Percentiles rank a stretch among this genome's conserved stretches.
phyloP scores from a whole-genome alignment of 129 eudicot species.

The Glebionis coronaria region DNA sequence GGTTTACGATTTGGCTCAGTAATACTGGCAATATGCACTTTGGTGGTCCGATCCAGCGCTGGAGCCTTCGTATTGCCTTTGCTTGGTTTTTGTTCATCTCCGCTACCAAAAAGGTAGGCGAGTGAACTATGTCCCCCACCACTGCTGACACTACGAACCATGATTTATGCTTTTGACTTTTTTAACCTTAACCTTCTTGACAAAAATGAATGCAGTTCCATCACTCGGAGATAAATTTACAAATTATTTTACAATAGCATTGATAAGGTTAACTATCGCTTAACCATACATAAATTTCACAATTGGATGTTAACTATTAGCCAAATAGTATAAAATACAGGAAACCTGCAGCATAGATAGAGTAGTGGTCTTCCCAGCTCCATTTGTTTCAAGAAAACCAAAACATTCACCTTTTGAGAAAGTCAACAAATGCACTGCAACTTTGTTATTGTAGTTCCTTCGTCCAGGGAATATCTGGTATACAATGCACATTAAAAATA shows the following conservation, averaged over 20 bases:
- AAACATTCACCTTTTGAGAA: conserved; percentile 99
- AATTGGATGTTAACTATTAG: not conserved
- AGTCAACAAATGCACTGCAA: conserved; percentile 88
- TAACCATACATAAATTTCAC: not conserved
- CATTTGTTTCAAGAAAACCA: conserved; percentile 97
- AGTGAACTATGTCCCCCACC: too few species aligned
- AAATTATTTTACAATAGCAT: conserved; percentile 9
- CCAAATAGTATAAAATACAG: conserved; percentile 10
- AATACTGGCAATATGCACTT: too few species aligned
- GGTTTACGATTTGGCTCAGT: too few species aligned
- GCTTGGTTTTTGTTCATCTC: too few species aligned
- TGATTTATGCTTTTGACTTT: too few species aligned
- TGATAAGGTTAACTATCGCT: not conserved
- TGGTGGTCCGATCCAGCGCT: too few species aligned
- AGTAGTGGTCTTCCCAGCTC: conserved; percentile 98
- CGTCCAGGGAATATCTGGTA: conserved; percentile 85
- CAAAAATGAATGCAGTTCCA: conserved; percentile 86
- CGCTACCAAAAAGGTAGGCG: too few species aligned
- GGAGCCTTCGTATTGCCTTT: too few species aligned
- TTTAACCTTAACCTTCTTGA: too few species aligned
- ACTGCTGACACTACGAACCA: too few species aligned
- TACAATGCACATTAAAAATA: conserved; percentile 15
- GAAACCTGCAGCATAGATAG: conserved; percentile 89
- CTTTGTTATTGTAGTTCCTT: conserved; percentile 49
- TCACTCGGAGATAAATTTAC: conserved; percentile 86